Evolutionary conservation across 2,329 filamentous ascomycete species (phyloP).

Genomic region (Pseudocercospora fijiensis): DNA sequence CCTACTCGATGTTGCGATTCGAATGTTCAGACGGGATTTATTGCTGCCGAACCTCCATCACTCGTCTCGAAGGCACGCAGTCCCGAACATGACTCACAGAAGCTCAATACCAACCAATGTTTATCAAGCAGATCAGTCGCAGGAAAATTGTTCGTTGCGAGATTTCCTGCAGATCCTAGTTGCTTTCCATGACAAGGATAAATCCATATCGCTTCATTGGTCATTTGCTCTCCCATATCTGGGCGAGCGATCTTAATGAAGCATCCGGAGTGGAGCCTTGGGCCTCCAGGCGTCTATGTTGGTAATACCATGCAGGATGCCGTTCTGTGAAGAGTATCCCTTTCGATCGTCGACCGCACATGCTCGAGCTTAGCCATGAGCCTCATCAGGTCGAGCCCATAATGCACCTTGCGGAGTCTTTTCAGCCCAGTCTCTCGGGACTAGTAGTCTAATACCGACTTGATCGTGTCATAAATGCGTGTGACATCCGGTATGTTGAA

Average conservation of each 20-base stretch:
- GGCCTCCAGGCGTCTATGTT: background rate
- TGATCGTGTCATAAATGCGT: constrained; percentile 58
- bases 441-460: constrained; percentile 48
- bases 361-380: background rate
- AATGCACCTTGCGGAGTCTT: background rate
- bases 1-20: background rate
- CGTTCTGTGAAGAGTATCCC: background rate
- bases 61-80: background rate
- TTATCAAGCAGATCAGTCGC: background rate
- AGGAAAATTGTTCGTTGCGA: background rate
- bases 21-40: background rate
- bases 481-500: constrained; percentile 77
- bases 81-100: background rate
- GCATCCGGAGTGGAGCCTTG: background rate
- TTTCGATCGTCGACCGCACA: background rate
- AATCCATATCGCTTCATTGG: background rate
- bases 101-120: background rate
- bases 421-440: too few relatives aligned
- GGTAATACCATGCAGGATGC: background rate
- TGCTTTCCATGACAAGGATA: background rate
- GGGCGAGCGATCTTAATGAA: background rate
- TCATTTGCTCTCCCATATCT: background rate
- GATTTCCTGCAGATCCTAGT: background rate
- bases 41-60: background rate
- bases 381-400: background rate